Evolutionary conservation across 2,329 filamentous ascomycete species (phyloP).

Genomic region (Trichoderma lentiforme): DNA sequence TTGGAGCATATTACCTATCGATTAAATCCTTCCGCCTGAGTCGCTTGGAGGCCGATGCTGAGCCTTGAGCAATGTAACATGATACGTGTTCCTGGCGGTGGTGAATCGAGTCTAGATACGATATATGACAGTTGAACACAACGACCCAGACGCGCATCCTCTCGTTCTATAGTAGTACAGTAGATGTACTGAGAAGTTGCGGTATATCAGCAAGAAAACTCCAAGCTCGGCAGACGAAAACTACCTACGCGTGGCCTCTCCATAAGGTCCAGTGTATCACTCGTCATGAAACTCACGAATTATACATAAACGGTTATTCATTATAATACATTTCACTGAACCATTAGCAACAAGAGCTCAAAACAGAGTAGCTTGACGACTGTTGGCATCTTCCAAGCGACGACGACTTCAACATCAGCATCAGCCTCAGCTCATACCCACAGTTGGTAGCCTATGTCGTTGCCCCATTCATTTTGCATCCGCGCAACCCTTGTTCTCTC

Average conservation of each 20-base stretch:
- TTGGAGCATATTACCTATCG: background rate
- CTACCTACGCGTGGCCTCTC: background rate
- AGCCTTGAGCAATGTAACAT: constrained; percentile 4
- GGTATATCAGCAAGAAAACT: background rate
- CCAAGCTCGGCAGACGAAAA: background rate
- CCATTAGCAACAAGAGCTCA: background rate
- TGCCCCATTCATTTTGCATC: background rate
- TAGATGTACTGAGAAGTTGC: background rate
- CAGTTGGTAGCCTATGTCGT: background rate
- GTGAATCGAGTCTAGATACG: background rate
- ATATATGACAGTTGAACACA: background rate
- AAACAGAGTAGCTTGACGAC: background rate
- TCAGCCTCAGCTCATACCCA: background rate
- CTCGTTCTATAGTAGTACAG: background rate
- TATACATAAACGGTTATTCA: background rate
- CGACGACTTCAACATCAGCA: background rate
- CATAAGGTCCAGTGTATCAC: background rate
- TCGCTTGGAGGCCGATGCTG: background rate
- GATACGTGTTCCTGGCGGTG: constrained; percentile 13
- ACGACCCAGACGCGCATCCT: background rate
- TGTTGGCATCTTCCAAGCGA: background rate
- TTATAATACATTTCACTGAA: background rate
- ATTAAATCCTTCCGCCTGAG: background rate
- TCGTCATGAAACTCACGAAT: background rate
- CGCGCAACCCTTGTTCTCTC: background rate